Evolutionary conservation across 208 protist species (phyloP).

Genomic region (Acanthamoeba culbertsoni): DNA sequence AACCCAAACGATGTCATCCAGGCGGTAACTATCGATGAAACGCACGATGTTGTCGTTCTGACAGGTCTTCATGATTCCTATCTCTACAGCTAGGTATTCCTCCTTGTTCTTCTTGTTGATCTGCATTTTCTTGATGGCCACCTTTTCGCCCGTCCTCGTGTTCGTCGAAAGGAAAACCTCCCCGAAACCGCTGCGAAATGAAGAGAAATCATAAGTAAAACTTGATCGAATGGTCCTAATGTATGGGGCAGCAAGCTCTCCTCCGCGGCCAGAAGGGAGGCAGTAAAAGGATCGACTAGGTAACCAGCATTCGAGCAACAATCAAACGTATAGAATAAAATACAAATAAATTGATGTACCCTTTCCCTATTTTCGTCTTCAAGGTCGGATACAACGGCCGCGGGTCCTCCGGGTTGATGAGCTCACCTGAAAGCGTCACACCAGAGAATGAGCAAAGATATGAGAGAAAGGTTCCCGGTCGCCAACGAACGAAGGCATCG

Average conservation of each 20-base stretch:
- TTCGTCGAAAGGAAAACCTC: constrained; percentile 78
- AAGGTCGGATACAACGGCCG: not conserved
- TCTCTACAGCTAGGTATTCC: constrained; percentile 81
- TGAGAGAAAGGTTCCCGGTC: not conserved
- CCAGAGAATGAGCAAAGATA: not conserved
- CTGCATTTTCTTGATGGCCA: constrained; percentile 84
- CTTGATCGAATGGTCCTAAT: too few relatives aligned
- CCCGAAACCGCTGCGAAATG: constrained; percentile 63
- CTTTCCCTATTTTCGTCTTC: constrained; percentile 78
- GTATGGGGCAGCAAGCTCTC: too few relatives aligned
- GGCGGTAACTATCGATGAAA: constrained; percentile 78
- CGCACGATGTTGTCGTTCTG: constrained; percentile 82
- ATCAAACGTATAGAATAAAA: too few relatives aligned
- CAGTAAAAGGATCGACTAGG: too few relatives aligned
- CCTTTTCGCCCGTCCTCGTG: constrained; percentile 59
- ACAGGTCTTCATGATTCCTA: constrained; percentile 78
- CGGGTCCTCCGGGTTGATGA: constrained; percentile 42
- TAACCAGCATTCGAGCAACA: too few relatives aligned
- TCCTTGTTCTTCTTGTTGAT: constrained; percentile 77
- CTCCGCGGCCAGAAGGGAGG: too few relatives aligned
- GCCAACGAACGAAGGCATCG: not conserved
- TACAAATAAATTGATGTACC: constrained; percentile 59
- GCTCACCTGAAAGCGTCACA: too few relatives aligned
- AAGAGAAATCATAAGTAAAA: not conserved
- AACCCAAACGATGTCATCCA: constrained; percentile 55